A percentile compares a stretch with the other conserved stretches of the same genome.
Conservation (phyloP, 257 asterid species). For the Craterostigma plantagineum region DNA sequence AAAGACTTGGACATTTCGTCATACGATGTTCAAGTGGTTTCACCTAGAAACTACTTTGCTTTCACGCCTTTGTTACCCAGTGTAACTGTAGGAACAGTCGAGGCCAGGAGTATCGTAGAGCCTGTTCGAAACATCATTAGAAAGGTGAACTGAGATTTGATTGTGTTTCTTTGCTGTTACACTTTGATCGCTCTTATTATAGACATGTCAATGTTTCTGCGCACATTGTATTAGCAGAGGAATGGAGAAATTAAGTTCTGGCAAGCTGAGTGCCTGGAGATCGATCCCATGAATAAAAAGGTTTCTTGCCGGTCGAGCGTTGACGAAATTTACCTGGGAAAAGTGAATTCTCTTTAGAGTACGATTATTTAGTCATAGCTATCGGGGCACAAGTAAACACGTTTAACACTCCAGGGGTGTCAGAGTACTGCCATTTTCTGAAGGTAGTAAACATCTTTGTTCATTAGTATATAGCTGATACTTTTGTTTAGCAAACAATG, state of each 20-base stretch:
- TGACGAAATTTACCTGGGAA: slow-evolving; percentile 45
- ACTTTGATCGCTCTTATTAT: not conserved
- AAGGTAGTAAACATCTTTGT: slow-evolving; percentile 28
- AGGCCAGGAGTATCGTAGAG: slow-evolving; percentile 92
- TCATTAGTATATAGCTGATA: not conserved
- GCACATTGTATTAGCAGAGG: slow-evolving; percentile 18
- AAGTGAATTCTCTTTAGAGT: slow-evolving; percentile 53
- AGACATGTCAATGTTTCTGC: not conserved
- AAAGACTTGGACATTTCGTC: slow-evolving; percentile 64
- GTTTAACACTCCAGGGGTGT: slow-evolving; percentile 74
- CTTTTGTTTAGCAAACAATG: not conserved
- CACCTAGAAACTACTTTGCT: slow-evolving; percentile 92
- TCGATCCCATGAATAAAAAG: slow-evolving; percentile 44
- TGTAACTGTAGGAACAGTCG: slow-evolving; percentile 95
- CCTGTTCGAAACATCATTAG: slow-evolving; percentile 76
- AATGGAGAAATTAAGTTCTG: slow-evolving; percentile 62
- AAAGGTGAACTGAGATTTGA: slow-evolving; percentile 26
- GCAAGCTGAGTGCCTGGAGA: slow-evolving; percentile 95
- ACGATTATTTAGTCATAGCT: slow-evolving; percentile 65
- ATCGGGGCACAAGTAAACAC: slow-evolving; percentile 91
- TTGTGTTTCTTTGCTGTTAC: not conserved
- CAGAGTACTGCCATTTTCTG: slow-evolving; percentile 74
- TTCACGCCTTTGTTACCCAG: slow-evolving; percentile 96
- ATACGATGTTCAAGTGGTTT: slow-evolving; percentile 79
- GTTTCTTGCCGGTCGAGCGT: slow-evolving; percentile 48